Evolutionary conservation across 106 monocot genomes (phyloP), one percentile per base, ranked within the genome.

Genomic region (Allium fistulosum): DNA sequence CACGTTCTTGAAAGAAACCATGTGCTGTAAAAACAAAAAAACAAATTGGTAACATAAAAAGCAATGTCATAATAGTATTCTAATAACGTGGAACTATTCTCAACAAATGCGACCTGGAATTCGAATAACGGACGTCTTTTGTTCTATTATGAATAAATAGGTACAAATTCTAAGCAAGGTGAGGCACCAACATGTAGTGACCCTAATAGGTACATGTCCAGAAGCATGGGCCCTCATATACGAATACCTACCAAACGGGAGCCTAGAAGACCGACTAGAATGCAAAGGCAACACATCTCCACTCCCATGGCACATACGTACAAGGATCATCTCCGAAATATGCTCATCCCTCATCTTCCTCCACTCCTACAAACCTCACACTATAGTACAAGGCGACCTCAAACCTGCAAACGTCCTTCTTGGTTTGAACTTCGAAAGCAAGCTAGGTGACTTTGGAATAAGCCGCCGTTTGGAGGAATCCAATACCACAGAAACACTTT

Each of bases 121-220:
- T 22, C 22, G 22, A 22, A 22, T 22, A 22, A 22, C 22, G 22
- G 22, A 22, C 22, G 22, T 22, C 22, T 22, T 22, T 22, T 22
- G 1, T 22, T 22, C 22, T 22, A 22, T 22, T 22, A 22, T 22
- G 22, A 22, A 22, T 22, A 22, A 22, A 22, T 55, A 84, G 84
- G 76, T 84, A 63, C 22, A 69, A 51, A 62, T 84, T 63, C 80
- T 84, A 7, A 84, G 74, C 53, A 76, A 58, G 18, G 77, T 77
- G 22, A 69, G 84, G 65, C 84, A 84, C 56, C 84, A 76, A 60
- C 80, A 84, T 62, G 73, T 84, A 14, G 84, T 84, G 14, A 84
- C 73, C 37, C 80, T 84, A 17, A 74, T 84, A n/a, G 84, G 84
- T 49, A 60, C 69, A 28, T 84, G 84, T 62, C 46, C 69, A 11